Conservation (phyloP, 495 filamentous ascomycete species). For the Penicillium pulvis region DNA sequence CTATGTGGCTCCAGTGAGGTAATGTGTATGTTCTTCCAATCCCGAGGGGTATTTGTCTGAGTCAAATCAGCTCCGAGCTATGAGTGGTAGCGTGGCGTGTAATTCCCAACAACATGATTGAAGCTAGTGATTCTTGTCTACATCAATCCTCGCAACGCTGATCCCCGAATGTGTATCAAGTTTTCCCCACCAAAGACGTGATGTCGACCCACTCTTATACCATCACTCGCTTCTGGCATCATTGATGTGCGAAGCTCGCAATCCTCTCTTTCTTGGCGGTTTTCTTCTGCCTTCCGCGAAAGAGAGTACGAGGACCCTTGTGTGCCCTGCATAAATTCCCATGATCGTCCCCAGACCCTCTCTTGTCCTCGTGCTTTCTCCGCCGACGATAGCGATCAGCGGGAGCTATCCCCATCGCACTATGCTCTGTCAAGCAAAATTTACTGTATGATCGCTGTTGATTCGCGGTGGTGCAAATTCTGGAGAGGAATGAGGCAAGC, state of each 20-base stretch:
- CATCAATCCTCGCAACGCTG: background rate
- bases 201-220: conserved; percentile 19
- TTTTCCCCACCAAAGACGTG: conserved; percentile 17
- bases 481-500: conserved; percentile 26
- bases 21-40: too few relatives aligned
- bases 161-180: conserved; percentile 1
- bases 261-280: conserved; percentile 3
- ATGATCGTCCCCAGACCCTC: conserved; percentile 9
- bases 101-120: background rate
- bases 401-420: conserved; percentile 2
- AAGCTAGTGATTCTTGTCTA: background rate
- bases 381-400: conserved; percentile 10
- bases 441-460: conserved; percentile 8
- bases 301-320: conserved; percentile 9
- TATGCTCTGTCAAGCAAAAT: conserved; percentile 14
- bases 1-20: too few relatives aligned
- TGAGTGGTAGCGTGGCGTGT: background rate
- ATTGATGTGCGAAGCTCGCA: conserved; percentile 16
- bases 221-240: conserved; percentile 13
- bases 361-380: conserved; percentile 7
- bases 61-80: background rate
- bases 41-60: too few relatives aligned
- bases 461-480: conserved; percentile 20
- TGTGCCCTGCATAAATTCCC: conserved; percentile 3
- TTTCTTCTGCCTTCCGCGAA: background rate